Percentiles rank a stretch among this genome's conserved stretches.
Evolutionary conservation across 306 rosid species (phyloP).

Genomic region (Neltuma alba): DNA sequence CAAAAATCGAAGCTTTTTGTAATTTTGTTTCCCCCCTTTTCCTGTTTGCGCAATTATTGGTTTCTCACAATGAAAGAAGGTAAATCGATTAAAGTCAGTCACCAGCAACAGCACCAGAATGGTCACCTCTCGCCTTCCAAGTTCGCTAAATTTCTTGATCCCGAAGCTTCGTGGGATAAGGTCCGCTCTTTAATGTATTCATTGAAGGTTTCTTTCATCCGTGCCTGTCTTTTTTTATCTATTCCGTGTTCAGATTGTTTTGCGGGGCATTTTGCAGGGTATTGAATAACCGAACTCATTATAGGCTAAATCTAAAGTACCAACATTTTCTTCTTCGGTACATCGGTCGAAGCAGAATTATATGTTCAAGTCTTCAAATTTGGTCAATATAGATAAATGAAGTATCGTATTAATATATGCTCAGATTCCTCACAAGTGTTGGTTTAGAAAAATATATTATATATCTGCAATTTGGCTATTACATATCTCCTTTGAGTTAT

Average conservation of each 20-base stretch:
- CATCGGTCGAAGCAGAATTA: not conserved
- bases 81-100: constrained; percentile 65
- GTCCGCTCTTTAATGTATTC: constrained; percentile 40
- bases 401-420: not conserved
- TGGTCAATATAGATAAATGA: not conserved
- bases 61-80: constrained; percentile 80
- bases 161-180: constrained; percentile 99
- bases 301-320: not conserved
- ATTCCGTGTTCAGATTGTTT: not conserved
- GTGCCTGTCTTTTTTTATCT: constrained; percentile 7
- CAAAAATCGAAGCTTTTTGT: constrained; percentile 13
- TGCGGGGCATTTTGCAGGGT: not conserved
- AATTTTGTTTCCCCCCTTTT: constrained; percentile 7
- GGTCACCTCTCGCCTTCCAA: constrained; percentile 93
- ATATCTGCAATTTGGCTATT: not conserved
- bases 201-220: not conserved
- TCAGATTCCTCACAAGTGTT: not conserved
- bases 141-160: constrained; percentile 89
- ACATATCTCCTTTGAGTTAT: not conserved
- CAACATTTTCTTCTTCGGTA: not conserved
- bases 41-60: not conserved
- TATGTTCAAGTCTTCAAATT: not conserved
- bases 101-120: constrained; percentile 70
- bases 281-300: not conserved
- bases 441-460: not conserved